Percentiles rank a stretch among this genome's conserved stretches.
Conservation (phyloP, 352 stramenopile species). For the Pythium vanterpoolii region DNA sequence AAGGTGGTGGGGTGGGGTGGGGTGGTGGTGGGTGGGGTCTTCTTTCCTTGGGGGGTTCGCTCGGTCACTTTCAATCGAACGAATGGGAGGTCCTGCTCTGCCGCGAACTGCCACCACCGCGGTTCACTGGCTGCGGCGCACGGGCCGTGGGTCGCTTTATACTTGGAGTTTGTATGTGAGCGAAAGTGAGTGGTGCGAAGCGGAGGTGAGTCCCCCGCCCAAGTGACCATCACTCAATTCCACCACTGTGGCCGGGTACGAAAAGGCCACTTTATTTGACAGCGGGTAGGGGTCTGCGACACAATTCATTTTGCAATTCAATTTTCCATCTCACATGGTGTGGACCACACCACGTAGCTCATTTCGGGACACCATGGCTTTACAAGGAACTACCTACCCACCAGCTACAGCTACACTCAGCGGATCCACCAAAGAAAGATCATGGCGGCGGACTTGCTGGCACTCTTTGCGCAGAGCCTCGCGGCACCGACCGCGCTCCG, state of each 20-base stretch:
- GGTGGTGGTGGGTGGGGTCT: constrained; percentile 22
- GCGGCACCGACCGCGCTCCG: constrained; percentile 35
- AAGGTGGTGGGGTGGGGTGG: no score
- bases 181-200: constrained; percentile 50
- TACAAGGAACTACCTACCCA: constrained; percentile 24
- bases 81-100: constrained; percentile 26
- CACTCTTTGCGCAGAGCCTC: constrained; percentile 52
- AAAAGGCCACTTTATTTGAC: background rate
- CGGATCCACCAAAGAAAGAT: constrained; percentile 16
- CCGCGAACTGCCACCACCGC: constrained; percentile 26
- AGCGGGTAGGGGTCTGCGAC: background rate
- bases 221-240: constrained; percentile 21
- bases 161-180: constrained; percentile 74
- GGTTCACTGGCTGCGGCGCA: constrained; percentile 24
- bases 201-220: background rate
- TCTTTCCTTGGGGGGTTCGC: constrained; percentile 24
- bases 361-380: background rate
- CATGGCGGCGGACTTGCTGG: constrained; percentile 27
- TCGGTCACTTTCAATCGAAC: constrained; percentile 36
- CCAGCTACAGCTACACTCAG: constrained; percentile 7
- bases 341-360: constrained; percentile 10
- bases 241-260: background rate
- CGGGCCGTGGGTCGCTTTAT: constrained; percentile 7
- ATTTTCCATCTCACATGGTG: constrained; percentile 8
- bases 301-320: constrained; percentile 24